Conservation (phyloP, 345 rosid species). For the Ceriops decandra region DNA sequence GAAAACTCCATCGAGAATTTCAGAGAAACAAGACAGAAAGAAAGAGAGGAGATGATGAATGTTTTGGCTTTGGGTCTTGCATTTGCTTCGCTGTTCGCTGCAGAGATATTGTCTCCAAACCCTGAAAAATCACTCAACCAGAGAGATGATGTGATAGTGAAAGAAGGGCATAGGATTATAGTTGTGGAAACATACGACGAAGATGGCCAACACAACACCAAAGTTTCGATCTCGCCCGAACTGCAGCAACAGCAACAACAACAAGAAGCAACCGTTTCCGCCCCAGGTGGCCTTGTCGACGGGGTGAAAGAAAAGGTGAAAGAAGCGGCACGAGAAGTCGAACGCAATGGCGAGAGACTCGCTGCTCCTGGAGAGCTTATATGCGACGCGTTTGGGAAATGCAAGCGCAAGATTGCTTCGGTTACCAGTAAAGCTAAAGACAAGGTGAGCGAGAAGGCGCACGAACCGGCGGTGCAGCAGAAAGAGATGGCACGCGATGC, state of each 20-base stretch:
- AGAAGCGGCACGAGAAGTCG: slow-evolving; percentile 3
- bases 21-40: too few relatives aligned
- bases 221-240: slow-evolving; percentile 51
- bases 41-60: slow-evolving; percentile 43
- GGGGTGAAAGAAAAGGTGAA: too few relatives aligned
- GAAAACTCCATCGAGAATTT: too few relatives aligned
- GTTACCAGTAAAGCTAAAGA: slow-evolving; percentile 44
- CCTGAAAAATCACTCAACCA: slow-evolving; percentile 13
- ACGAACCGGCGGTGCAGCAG: not conserved
- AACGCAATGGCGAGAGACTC: slow-evolving; percentile 32
- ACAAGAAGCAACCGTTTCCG: too few relatives aligned
- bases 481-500: slow-evolving; percentile 15
- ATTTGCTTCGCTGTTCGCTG: slow-evolving; percentile 43
- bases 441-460: slow-evolving; percentile 22
- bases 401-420: slow-evolving; percentile 44
- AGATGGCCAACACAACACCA: slow-evolving; percentile 54
- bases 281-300: too few relatives aligned
- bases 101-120: slow-evolving; percentile 56
- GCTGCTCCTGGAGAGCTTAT: slow-evolving; percentile 43
- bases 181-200: slow-evolving; percentile 63
- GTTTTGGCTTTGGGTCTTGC: slow-evolving; percentile 50
- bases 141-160: slow-evolving; percentile 41
- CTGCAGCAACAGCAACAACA: not conserved
- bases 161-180: slow-evolving; percentile 61
- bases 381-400: slow-evolving; percentile 59